phyloP scores from a whole-genome alignment of 352 stramenopile genomes.

The Thraustochytrium sp. region DNA sequence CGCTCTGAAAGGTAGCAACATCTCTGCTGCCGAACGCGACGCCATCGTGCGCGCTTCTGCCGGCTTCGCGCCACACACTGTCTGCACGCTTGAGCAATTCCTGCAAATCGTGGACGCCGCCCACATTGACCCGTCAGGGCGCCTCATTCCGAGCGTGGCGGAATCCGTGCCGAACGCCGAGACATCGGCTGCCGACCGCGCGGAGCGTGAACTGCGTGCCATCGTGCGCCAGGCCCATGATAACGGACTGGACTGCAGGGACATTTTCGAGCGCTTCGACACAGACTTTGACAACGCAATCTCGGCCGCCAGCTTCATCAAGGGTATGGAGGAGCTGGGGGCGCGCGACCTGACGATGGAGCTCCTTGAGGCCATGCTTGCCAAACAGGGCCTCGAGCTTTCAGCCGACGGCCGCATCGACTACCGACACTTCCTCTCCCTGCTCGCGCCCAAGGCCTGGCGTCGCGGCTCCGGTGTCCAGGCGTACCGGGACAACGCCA shows the following conservation, averaged over 20 bases:
- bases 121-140: neutral
- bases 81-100: neutral
- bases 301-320: neutral
- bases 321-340: neutral
- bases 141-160: no score
- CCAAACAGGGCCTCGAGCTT: neutral
- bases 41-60: neutral
- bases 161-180: no score
- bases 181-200: neutral
- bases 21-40: neutral
- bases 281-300: neutral
- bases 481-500: neutral
- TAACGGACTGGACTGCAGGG: neutral
- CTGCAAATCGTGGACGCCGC: neutral
- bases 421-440: conserved; percentile 2
- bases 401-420: neutral
- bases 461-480: neutral
- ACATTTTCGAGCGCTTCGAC: conserved; percentile 18
- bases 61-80: neutral
- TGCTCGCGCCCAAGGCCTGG: neutral
- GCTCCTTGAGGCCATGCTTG: neutral
- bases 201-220: neutral
- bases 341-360: neutral
- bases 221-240: neutral
- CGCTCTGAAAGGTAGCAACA: neutral